Base-by-base conservation (phyloP, 2,329 filamentous ascomycete species). In the Aspergillus sclerotialis region DNA sequence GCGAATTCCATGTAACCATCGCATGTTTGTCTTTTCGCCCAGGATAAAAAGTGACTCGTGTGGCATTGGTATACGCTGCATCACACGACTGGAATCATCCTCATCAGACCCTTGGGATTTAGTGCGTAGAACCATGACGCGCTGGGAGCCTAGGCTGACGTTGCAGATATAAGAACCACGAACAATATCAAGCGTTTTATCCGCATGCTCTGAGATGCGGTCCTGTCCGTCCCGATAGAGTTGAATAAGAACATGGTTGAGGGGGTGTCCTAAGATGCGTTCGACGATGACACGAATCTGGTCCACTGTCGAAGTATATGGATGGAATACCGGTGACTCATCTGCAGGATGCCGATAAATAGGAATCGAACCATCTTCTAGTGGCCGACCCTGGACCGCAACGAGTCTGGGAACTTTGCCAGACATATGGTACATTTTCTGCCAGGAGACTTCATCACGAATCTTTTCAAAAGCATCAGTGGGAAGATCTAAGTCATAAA, bases 281-380 rank as follows among this genome's bases (percentile, higher is more conserved):
- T 94, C 86, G 0, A 87, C 81, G 35, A 74, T 72, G 10, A 64
- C 58, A 39, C 81, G 80, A 38, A 96, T 80, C 23, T 70, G 63
- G 12, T 78, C 63, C 1, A 96, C 84, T 0, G 78, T 79, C 0
- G 78, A 69, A 0, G 86, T 84, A 61, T 94, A 96, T 2, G 79
- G 70, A 1, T 82, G 65, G 10, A 95, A 62, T 1, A 84, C 80
- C 0, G 89, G 82, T 1, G 84, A 85, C 56, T 93, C 84, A 53
- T 98, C 92, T 4, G 87, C 78, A 28, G 92, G 92, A 60, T 96
- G 92, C 10, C 92, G 83, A 60, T 98, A 98, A n/a, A 96, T 73
- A 14, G 92, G 92, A 57, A 84, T 80, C 4, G 55, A 55, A 12
- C 84, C 85, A 49, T 90, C 80, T 0, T 68, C 55, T 25, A 69